Evolutionary conservation across 345 rosid species (phyloP).

Genomic region (Microthlaspi erraticum): DNA sequence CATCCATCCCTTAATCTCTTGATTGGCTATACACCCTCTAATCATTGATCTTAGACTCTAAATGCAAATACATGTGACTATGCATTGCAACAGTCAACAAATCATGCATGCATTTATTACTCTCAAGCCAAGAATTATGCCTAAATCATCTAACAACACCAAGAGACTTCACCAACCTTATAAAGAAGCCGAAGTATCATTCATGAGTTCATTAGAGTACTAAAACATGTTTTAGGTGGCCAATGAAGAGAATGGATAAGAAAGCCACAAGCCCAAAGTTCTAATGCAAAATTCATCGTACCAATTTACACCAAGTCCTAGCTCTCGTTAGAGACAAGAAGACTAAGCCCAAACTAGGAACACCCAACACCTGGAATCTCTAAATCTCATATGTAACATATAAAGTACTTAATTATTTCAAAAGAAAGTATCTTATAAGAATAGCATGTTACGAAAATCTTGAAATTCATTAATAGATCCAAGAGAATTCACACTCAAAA

Average conservation of each 20-base stretch:
- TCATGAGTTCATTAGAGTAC: constrained; percentile 9
- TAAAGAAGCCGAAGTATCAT: background rate
- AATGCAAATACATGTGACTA: background rate
- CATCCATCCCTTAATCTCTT: background rate
- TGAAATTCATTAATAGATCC: background rate
- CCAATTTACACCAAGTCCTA: constrained; percentile 10
- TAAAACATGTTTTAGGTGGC: background rate
- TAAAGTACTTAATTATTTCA: constrained; percentile 10
- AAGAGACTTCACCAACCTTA: constrained; percentile 11
- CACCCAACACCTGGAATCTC: background rate
- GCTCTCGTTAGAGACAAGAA: background rate
- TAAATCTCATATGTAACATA: background rate
- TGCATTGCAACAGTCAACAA: background rate
- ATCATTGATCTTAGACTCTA: background rate
- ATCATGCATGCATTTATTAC: background rate
- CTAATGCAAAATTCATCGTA: background rate
- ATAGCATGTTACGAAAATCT: background rate
- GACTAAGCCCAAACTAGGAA: constrained; percentile 11
- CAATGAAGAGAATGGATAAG: background rate
- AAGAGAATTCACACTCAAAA: constrained; percentile 3
- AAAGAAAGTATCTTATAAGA: background rate
- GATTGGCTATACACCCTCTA: background rate
- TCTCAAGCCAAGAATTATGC: background rate
- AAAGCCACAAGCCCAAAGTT: background rate
- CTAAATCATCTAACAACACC: background rate